These are phyloP conservation scores for Elasticomyces elasticus DNA, from an alignment of 495 filamentous ascomycete genomes.

Conservation along the genomic window DNA sequence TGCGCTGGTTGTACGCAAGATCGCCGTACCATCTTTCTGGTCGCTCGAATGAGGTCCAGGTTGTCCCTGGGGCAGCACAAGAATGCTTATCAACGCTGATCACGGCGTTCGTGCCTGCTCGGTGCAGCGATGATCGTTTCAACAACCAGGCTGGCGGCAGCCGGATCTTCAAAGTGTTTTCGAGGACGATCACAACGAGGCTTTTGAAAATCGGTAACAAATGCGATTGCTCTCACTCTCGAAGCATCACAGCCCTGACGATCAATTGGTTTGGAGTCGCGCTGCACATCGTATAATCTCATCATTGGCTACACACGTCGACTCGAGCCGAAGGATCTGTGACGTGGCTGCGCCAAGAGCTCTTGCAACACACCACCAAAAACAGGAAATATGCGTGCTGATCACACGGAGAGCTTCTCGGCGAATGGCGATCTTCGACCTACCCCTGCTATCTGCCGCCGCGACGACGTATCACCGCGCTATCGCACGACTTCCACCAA, in stretches of 20 bases:
- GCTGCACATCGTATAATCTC: too few relatives aligned
- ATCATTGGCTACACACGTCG: too few relatives aligned
- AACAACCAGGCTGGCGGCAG: background rate
- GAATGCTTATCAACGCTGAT: background rate
- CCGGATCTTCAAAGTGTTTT: too few relatives aligned
- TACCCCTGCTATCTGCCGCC: conserved; percentile 3
- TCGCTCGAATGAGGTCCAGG: background rate
- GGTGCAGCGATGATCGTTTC: background rate
- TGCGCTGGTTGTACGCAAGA: background rate
- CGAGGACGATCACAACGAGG: too few relatives aligned
- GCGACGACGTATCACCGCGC: background rate
- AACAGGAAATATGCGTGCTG: background rate
- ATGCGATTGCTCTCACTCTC: too few relatives aligned
- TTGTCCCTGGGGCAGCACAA: background rate
- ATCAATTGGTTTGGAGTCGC: too few relatives aligned
- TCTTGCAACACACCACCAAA: background rate
- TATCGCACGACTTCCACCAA: background rate
- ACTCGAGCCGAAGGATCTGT: background rate
- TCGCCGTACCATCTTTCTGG: background rate
- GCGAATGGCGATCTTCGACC: background rate
- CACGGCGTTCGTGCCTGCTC: background rate
- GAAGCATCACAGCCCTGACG: too few relatives aligned
- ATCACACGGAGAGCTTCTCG: conserved; percentile 2
- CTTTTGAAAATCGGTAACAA: too few relatives aligned
- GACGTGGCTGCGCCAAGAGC: conserved; percentile 1